Conservation (phyloP, 2,329 filamentous ascomycete species). For the Fusarium sulawesiense region DNA sequence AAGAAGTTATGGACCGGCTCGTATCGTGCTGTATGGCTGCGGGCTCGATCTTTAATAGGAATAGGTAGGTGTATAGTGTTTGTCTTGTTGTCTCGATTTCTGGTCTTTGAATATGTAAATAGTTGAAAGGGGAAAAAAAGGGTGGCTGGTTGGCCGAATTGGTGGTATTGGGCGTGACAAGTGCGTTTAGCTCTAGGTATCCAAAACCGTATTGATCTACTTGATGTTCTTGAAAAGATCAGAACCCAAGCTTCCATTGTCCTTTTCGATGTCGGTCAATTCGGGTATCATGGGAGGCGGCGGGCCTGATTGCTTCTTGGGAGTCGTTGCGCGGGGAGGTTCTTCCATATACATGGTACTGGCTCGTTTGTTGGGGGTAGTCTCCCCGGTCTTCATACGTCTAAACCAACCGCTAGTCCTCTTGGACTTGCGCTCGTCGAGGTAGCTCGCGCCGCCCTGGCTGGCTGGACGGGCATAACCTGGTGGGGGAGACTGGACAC, state of each 20-base stretch:
- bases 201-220: slow-evolving; percentile 48
- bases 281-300: slow-evolving; percentile 72
- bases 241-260: slow-evolving; percentile 59
- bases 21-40: slow-evolving; percentile 33
- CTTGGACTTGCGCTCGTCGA: slow-evolving; percentile 66
- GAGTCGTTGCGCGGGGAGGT: slow-evolving; percentile 42
- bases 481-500: slow-evolving; percentile 43
- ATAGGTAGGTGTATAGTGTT: slow-evolving; percentile 23
- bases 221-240: slow-evolving; percentile 72
- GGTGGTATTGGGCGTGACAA: slow-evolving; percentile 6
- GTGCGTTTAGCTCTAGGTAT: slow-evolving; percentile 4
- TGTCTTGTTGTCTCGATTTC: slow-evolving; percentile 38
- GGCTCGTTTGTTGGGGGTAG: slow-evolving; percentile 52
- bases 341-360: slow-evolving; percentile 57
- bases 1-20: slow-evolving; percentile 31
- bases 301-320: slow-evolving; percentile 57
- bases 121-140: slow-evolving; percentile 32
- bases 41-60: slow-evolving; percentile 43
- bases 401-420: slow-evolving; percentile 70
- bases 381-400: slow-evolving; percentile 58
- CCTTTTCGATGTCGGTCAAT: slow-evolving; percentile 63
- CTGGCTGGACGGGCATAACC: slow-evolving; percentile 59
- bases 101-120: slow-evolving; percentile 42
- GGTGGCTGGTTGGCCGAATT: slow-evolving; percentile 30
- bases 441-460: slow-evolving; percentile 60